phyloP scores from a whole-genome alignment of 768 basidiomycete genomes.

The Boletales sp. region DNA sequence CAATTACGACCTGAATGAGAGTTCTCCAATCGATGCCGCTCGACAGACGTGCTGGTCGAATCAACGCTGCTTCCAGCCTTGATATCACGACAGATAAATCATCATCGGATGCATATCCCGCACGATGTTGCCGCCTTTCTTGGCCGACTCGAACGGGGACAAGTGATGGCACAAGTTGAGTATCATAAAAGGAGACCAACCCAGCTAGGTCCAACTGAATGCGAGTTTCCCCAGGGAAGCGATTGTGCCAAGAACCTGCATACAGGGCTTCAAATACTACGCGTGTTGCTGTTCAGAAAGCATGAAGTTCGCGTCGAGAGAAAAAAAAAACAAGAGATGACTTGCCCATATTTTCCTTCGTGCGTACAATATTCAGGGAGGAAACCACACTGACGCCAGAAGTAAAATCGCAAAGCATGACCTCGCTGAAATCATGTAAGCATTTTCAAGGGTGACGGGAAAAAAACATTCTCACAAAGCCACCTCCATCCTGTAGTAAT shows the following conservation, averaged over 20 bases:
- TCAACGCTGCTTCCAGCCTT: slow-evolving; percentile 2
- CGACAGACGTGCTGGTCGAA: background rate
- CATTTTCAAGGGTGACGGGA: too few relatives aligned
- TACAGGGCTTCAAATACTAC: background rate
- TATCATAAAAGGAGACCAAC: background rate
- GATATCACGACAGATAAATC: background rate
- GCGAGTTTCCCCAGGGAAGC: slow-evolving; percentile 17
- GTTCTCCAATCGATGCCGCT: slow-evolving; percentile 42
- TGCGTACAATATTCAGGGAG: slow-evolving; percentile 6
- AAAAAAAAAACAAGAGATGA: background rate
- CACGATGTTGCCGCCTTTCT: background rate
- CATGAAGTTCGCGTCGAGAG: too few relatives aligned
- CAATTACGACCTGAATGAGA: slow-evolving; percentile 34
- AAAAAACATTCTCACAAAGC: slow-evolving; percentile 20
- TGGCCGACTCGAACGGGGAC: background rate
- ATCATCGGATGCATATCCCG: background rate
- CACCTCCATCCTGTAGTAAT: slow-evolving; percentile 18
- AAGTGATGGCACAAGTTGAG: background rate
- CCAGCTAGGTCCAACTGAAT: slow-evolving; percentile 9
- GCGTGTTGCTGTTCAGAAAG: background rate
- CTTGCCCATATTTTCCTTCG: background rate
- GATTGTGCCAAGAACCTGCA: slow-evolving; percentile 17
- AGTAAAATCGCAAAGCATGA: background rate
- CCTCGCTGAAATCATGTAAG: too few relatives aligned
- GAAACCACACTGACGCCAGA: slow-evolving; percentile 22